Base-by-base conservation (phyloP, 345 rosid species). In the Nephelium lappaceum region DNA sequence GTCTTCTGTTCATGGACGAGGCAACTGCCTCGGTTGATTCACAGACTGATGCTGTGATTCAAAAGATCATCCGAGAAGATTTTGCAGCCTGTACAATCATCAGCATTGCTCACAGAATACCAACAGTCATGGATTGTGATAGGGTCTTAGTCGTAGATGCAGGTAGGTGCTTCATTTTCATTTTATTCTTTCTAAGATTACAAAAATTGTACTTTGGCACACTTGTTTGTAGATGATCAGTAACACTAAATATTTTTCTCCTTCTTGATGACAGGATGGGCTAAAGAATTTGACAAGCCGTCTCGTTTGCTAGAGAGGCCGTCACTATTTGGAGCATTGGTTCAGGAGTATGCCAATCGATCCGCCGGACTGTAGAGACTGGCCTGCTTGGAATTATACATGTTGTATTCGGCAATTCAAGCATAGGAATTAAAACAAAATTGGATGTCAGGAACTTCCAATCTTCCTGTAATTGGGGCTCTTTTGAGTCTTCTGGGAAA, bases 21-120 rank as follows among this genome's bases (percentile, higher is more conserved):
- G 99, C 99, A 4, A 95, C 99, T 0, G 98, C 99, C 69, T 95
- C 98, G 0, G 94, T 95, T 55, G 99, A 95, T 85, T 95, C 99
- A 0, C 95, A 92, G 76, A 95, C 99, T 0, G 98, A 93, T 25
- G 91, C 97, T 0, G 93, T 87, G 73, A 92, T 95, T 75, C 98
- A 95, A 78, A 91, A 83, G 89, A 93, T 95, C 81, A 93, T 95
- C 27, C 82, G 99, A 24, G 95, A 95, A 87, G 98, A 92, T 72
- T 95, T 95, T 64, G 93, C 83, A 11, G 77, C 92, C 0, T 91
- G 97, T 70, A 92, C 99, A 3, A 93, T 95, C 8, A 89, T 95
- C 81, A 95, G 98, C 89, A 95, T 95, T 73, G 98, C 98, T 83
- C 98, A 95, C 77, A 86, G 99, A 84, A 95, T 95, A 77, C 97